phyloP scores from a whole-genome alignment of 208 protist genomes.

The Crithidia acanthocephali region DNA sequence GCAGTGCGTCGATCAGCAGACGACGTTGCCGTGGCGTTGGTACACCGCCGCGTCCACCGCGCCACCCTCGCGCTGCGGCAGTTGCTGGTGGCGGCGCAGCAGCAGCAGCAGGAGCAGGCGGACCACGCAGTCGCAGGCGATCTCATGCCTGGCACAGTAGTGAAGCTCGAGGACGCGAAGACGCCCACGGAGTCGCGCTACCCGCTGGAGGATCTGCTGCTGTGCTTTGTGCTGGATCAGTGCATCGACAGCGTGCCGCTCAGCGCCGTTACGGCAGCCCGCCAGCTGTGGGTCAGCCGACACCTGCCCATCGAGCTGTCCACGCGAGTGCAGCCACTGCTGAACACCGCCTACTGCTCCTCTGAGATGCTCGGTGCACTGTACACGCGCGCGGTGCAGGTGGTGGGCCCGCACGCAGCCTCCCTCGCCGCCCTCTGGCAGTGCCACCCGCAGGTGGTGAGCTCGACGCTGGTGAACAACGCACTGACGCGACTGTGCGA shows the following conservation, averaged over 20 bases:
- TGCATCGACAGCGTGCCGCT: slow-evolving; percentile 59
- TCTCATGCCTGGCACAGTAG: not conserved
- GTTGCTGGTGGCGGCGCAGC: slow-evolving; percentile 7
- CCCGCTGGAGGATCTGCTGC: slow-evolving; percentile 41
- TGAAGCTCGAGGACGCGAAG: slow-evolving; percentile 10
- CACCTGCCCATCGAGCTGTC: slow-evolving; percentile 29
- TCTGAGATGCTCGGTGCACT: slow-evolving; percentile 37
- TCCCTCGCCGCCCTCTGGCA: slow-evolving; percentile 33
- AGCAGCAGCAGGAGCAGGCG: not conserved
- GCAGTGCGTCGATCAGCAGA: not conserved
- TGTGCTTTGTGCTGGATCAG: slow-evolving; percentile 85
- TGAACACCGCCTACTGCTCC: slow-evolving; percentile 28
- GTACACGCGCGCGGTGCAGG: slow-evolving; percentile 52
- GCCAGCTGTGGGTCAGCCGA: slow-evolving; percentile 19
- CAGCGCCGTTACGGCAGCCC: slow-evolving; percentile 25
- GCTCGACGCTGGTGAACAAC: slow-evolving; percentile 41
- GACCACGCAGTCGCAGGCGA: too few species aligned
- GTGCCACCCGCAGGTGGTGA: slow-evolving; percentile 29
- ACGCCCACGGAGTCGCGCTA: not conserved
- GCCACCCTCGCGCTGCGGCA: slow-evolving; percentile 47
- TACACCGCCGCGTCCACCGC: slow-evolving; percentile 53
- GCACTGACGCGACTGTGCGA: slow-evolving; percentile 17
- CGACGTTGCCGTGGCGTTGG: slow-evolving; percentile 36
- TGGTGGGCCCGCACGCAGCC: slow-evolving; percentile 63
- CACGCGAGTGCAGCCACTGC: slow-evolving; percentile 17